Base-by-base conservation (phyloP, 169 alveolate species). In the Plasmodium vinckei region DNA sequence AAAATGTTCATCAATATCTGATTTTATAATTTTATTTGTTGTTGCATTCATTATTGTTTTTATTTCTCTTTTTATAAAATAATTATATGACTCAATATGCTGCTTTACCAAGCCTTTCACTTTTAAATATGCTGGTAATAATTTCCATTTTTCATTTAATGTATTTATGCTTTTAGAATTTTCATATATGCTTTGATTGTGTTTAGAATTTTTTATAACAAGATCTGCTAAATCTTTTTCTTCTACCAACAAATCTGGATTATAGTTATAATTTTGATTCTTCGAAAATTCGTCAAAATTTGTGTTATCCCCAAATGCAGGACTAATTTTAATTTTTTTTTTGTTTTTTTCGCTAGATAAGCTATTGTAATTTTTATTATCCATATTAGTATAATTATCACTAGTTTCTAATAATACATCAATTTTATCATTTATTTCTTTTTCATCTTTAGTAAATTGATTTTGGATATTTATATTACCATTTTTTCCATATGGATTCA, bases 1-100 rank as follows among this genome's bases (percentile, higher is more conserved):
- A 79, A 96, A 96, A 73, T 92, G 82, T 12, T 96, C 96, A 86
- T 97, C 97, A 44, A 93, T 92, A 21, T 96, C 98, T 7, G 97
- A 95, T 88, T 93, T 95, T 42, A 97, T 89, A 84, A 93, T 59
- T 87, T 94, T 86, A 92, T 97, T 97, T 77, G 97, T 94, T 21
- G 97, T 94, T 6, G 99, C 99, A 82, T 95, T 93, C 64, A 98
- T 93, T 47, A 98, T 97, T 51, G 97, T 96, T 93, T 97, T 95
- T 49, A 97, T 97, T 57, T 97, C 99, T 15, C 95, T 94, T 25
- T 94, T 96, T 19, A 97, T 97, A 92, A 98, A 98, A 87, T 97
- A 94, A 92, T 98, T 96, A 79, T 96, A 98, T 12, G 99, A 97
- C 54, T 97, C 98, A 46, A 98, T 98, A 82, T 98, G 99, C 84